Conservation (phyloP, 2,329 filamentous ascomycete genomes). For the Lachnum nothofagi region DNA sequence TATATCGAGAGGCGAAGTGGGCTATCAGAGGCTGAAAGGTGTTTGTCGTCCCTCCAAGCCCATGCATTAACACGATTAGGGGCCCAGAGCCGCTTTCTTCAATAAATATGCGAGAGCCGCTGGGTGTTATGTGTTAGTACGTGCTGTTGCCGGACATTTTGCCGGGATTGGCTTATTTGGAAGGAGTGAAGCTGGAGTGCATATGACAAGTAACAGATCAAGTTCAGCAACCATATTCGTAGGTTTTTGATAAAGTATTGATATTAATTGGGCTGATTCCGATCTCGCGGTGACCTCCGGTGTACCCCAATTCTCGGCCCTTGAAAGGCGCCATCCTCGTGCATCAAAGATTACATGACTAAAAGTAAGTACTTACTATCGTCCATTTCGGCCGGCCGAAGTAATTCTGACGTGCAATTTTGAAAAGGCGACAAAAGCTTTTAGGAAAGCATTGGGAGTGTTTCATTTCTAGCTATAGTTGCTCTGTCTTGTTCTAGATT, state of each 20-base stretch:
- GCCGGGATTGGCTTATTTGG: slow-evolving; percentile 5
- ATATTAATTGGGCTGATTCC: no score
- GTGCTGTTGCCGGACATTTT: slow-evolving; percentile 22
- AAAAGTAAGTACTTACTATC: background rate
- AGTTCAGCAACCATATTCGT: no score
- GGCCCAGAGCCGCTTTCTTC: slow-evolving; percentile 22
- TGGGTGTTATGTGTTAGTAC: slow-evolving; percentile 29
- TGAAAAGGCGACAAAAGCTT: no score
- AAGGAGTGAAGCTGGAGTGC: no score
- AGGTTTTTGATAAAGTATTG: no score
- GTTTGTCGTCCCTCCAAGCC: slow-evolving; percentile 20
- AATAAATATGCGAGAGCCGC: slow-evolving; percentile 25
- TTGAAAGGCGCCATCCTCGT: background rate
- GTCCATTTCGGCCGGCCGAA: background rate
- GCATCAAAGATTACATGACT: background rate
- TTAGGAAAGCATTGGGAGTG: no score
- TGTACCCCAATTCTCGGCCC: no score
- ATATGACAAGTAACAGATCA: slow-evolving; percentile 16
- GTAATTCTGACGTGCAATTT: background rate
- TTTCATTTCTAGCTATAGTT: no score
- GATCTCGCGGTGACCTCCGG: no score
- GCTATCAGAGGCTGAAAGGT: slow-evolving; percentile 18
- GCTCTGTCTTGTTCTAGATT: no score
- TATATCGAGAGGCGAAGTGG: slow-evolving; percentile 17
- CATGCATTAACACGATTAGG: slow-evolving; percentile 33